phyloP scores from a whole-genome alignment of 1,284 basidiomycete genomes.

The Jaminaea rosea region DNA sequence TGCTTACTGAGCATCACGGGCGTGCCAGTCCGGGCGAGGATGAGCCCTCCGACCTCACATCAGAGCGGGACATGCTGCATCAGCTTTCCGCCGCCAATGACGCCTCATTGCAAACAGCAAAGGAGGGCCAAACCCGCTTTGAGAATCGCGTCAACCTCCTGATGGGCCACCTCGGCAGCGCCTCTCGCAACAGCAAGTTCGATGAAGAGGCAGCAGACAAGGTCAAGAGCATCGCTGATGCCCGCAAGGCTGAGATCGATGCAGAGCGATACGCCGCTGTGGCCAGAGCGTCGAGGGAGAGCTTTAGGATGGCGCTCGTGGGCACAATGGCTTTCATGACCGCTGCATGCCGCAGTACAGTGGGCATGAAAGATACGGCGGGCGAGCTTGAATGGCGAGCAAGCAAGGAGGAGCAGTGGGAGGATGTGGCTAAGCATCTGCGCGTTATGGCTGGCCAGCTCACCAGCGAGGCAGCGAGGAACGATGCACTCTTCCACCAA shows the following conservation, averaged over 20 bases:
- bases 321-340: constrained; percentile 64
- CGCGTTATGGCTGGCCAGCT: background rate
- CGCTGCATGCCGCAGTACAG: constrained; percentile 68
- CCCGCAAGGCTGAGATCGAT: constrained; percentile 65
- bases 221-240: constrained; percentile 63
- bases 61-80: constrained; percentile 64
- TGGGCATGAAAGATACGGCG: constrained; percentile 62
- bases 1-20: constrained; percentile 9
- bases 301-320: constrained; percentile 60
- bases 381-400: constrained; percentile 50
- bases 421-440: background rate
- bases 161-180: constrained; percentile 68
- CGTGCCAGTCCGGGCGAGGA: constrained; percentile 4
- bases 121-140: constrained; percentile 59
- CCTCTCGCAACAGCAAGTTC: constrained; percentile 67
- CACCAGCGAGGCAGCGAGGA: background rate
- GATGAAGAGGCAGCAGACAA: constrained; percentile 65
- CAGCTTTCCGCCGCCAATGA: constrained; percentile 66
- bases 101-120: constrained; percentile 58
- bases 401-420: background rate
- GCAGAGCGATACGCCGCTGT: constrained; percentile 62
- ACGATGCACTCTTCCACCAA: background rate
- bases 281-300: constrained; percentile 59
- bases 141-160: constrained; percentile 70
- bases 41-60: constrained; percentile 54